Evolutionary conservation across 2,329 filamentous ascomycete species (phyloP), one percentile per base, ranked within the genome.

Genomic region (Onygenales sp.): DNA sequence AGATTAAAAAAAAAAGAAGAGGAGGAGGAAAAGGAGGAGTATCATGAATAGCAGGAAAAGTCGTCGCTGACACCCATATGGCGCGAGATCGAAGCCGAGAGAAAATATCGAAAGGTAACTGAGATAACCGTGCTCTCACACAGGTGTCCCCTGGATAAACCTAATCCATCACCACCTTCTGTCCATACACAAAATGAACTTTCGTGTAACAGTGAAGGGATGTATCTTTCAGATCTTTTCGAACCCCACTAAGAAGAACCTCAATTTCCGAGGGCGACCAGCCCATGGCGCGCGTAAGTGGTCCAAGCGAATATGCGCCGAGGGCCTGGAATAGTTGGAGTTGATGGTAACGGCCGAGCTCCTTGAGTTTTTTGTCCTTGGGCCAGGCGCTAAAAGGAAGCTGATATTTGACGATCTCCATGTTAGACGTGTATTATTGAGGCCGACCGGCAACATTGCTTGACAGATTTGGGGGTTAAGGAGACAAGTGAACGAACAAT

Each of bases 401-500:
- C 48, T 50, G 21, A 31, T n/a, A 13, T 4, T 42, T 17, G 21
- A 5, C 21, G 5, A 27, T 27, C 21, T 27, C 21, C 21, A 27
- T 27, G 21, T 27, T 27, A 27, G 21, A 27, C 21, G 5, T 27
- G 21, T 27, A 27, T 27, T 27, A 27, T 27, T 27, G 21, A 27
- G 21, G 21, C 21, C 21, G 21, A 27, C 21, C 5, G 21, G 21
- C 21, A 27, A 27, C 21, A 27, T 27, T 27, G 21, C 21, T 27
- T 27, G 21, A 27, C 21, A 27, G 21, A 27, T 27, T 27, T 27
- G 21, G 21, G 21, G 21, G 21, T 4, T 27, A 27, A 27, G 5
- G 21, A 27, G 21, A 27, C 21, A 27, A 27, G 21, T 27, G 21
- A 27, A 27, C 21, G 21, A 27, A 50, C 65, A 61, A 74, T 77